Evolutionary conservation across 495 filamentous ascomycete species (phyloP).

Genomic region (Parachaetomium inaequale): DNA sequence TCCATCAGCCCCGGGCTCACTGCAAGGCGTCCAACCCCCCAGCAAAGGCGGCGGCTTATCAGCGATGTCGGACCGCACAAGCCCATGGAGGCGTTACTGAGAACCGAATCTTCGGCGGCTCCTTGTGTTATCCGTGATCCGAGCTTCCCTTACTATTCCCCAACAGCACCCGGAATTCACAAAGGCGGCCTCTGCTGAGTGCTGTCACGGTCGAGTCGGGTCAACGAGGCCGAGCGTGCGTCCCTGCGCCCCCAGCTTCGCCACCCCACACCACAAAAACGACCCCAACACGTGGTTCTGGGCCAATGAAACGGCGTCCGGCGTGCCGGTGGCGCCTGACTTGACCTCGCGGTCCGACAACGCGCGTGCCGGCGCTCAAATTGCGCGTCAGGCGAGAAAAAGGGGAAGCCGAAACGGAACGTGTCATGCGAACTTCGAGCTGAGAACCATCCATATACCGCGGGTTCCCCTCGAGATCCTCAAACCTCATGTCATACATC

Average conservation of each 20-base stretch:
- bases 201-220: not conserved
- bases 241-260: conserved; percentile 7
- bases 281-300: conserved; percentile 1
- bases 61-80: not conserved
- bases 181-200: conserved; percentile 2
- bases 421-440: not conserved
- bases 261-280: not conserved
- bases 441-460: not conserved
- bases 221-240: no score
- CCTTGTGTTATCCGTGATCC: not conserved
- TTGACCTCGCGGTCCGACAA: not conserved
- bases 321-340: conserved; percentile 4
- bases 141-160: not conserved
- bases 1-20: conserved; percentile 12
- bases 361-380: not conserved
- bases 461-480: not conserved
- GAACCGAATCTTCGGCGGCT: not conserved
- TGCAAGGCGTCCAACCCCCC: not conserved
- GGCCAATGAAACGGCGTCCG: not conserved
- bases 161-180: not conserved
- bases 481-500: no score
- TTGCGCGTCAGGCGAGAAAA: not conserved
- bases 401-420: not conserved
- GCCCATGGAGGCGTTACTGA: not conserved
- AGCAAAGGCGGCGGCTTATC: no score